Evolutionary conservation across 192 early-diverging fungal species (phyloP), one percentile per base, ranked within the genome.

Genomic region (Coemansia umbellata): DNA sequence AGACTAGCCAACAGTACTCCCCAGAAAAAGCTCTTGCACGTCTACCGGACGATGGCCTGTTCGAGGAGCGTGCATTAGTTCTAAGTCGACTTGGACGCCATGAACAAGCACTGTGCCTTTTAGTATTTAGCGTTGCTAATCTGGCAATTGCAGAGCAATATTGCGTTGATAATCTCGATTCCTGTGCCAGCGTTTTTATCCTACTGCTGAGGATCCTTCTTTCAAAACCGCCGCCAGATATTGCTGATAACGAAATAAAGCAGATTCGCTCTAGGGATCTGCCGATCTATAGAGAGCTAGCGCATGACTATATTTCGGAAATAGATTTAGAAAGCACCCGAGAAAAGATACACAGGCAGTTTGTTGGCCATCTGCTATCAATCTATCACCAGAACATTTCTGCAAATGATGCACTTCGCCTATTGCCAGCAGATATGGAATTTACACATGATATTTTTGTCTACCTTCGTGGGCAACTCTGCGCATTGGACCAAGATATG

Each of bases 51-150:
- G 86, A 88, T 65, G 80, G 82, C 82, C 78, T 92, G 32, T 90
- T 81, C 58, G 88, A 91, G 58, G 94, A 94, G 64, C 78, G 89
- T 7, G 88, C 87, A 0, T 74, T 90, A 26, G 69, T 95, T 8
- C 76, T 97, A 5, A 84, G 88, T 57, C 74, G 88, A 36, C 84
- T 97, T 47, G 87, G 87, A 8, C 85, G 88, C 39, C 92, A 95
- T 50, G 86, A 87, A 45, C 91, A 97, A 52, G 89, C 92, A 4
- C 69, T 97, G 21, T 65, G 78, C 37, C 83, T 95, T 51, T 86
- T 90, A 60, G 86, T 94, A 11, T 88, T 88, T 63, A 86, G 87
- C 47, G 72, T 97, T 21, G 63, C 76, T 15, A 87, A 87, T 14
- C 49, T 65, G 17, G 5, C 43, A 40, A 61, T 65, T 24, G 68